Percentiles rank a stretch among this genome's conserved stretches.
Conservation (phyloP, 768 basidiomycete species). For the Scleroderma bovista region DNA sequence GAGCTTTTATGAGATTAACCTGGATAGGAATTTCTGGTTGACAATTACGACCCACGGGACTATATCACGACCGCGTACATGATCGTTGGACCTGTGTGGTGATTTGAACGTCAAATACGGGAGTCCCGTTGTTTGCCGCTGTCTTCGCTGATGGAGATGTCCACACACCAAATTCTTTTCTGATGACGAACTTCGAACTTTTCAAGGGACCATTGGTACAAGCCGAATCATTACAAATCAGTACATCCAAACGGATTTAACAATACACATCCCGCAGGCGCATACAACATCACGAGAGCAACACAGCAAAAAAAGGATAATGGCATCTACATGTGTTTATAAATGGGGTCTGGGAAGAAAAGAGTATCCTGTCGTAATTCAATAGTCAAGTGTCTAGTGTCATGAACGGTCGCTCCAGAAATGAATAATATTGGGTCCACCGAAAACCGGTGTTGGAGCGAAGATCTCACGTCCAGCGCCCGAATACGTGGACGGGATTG, state of each 20-base stretch:
- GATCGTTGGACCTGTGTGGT: too few species aligned
- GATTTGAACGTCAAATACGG: neutral
- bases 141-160: neutral
- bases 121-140: neutral
- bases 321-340: neutral
- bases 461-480: conserved; percentile 18
- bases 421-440: conserved; percentile 30
- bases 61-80: neutral
- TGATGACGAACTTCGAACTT: neutral
- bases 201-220: neutral
- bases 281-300: neutral
- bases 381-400: conserved; percentile 7
- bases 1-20: conserved; percentile 19
- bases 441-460: conserved; percentile 30
- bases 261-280: neutral
- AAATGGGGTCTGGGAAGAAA: neutral
- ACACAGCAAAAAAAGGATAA: neutral
- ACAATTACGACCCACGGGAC: neutral
- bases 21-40: conserved; percentile 8
- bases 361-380: neutral
- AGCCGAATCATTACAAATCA: neutral
- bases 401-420: conserved; percentile 29
- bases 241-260: conserved; percentile 2
- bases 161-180: neutral
- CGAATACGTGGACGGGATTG: conserved; percentile 14